These are phyloP conservation scores for Fusarium oxysporum DNA, from an alignment of 2,329 filamentous ascomycete genomes.

Conservation along the genomic window DNA sequence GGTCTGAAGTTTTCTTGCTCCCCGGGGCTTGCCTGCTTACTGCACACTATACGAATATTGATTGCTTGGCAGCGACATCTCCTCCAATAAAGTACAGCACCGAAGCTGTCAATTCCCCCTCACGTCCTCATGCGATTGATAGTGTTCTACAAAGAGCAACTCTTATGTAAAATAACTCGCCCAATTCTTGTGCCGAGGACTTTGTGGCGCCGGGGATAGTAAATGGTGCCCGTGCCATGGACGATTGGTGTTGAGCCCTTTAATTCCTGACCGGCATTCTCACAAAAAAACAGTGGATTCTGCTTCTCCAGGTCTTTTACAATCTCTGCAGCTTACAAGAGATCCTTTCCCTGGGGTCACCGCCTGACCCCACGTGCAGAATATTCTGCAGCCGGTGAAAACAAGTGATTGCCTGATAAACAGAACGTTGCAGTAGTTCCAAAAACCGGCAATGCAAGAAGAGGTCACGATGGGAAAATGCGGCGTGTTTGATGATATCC, in stretches of 20 bases:
- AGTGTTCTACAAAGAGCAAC: not conserved
- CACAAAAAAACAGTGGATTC: not conserved
- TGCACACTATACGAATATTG: conserved; percentile 17
- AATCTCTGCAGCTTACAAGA: conserved; percentile 13
- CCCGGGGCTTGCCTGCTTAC: not conserved
- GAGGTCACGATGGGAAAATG: conserved; percentile 13
- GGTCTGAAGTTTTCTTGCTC: no score
- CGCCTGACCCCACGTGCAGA: conserved; percentile 38
- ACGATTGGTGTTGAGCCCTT: conserved; percentile 29
- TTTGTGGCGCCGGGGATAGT: conserved; percentile 12
- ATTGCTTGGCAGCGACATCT: conserved; percentile 7
- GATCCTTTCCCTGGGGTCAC: conserved; percentile 28
- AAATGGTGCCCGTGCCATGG: conserved; percentile 29
- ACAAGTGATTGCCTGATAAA: conserved; percentile 32
- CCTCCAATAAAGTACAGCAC: not conserved
- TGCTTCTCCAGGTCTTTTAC: not conserved
- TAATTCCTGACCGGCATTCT: conserved; percentile 2
- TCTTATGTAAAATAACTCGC: conserved; percentile 7
- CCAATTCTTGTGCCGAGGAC: not conserved
- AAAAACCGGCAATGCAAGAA: conserved; percentile 9
- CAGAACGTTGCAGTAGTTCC: conserved; percentile 31
- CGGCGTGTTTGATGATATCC: conserved; percentile 2
- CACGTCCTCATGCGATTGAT: not conserved
- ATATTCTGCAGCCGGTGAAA: conserved; percentile 36
- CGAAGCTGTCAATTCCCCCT: conserved; percentile 3